Evolutionary conservation across 2,329 filamentous ascomycete species (phyloP), one percentile per base, ranked within the genome.

Genomic region (Delphinella strobiligena): DNA sequence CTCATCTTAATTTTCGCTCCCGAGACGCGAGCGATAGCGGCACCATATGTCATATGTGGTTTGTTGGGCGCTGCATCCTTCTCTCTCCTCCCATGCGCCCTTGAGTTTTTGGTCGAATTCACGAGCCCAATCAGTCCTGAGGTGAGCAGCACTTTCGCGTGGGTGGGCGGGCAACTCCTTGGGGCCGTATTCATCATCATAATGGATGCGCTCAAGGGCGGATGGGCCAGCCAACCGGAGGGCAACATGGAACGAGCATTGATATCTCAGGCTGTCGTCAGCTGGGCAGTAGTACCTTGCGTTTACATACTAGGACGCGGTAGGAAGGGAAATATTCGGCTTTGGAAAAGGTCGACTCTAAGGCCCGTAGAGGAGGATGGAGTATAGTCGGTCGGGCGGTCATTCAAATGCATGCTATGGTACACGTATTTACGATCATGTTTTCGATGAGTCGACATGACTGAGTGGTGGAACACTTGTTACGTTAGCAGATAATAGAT

Each of bases 101-200:
- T 96, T 36, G 91, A 98, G 61, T 87, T 82, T 50, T 67, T 95
- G 12, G 83, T 84, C 37, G 86, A 96, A 58, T 73, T 94, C 43
- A 87, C 82, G 4, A 84, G 91, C 53, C 91, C 91, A 0, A 76
- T 93, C 18, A 80, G 78, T 31, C 88, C 91, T 0, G 89, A 93
- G 61, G 74, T 95, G 33, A 84, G 83, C 1, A 83, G 77, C 45
- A 86, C 83, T 19, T 67, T 93, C 16, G 83, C 81, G 52, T 96
- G 91, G 91, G 74, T 75, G 1, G 81, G 81, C 4, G 89, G 91
- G 0, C 89, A 96, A 64, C 61, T 95, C 5, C 62, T 93, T 1
- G 91, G 91, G 10, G 88, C 77, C 2, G 62, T 88, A 19, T 94
- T 95, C 54, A 82, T 95, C 51, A 64, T 98, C 19, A 62, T 89